phyloP scores from a whole-genome alignment of 352 stramenopile genomes.

The Phytophthora lateralis region DNA sequence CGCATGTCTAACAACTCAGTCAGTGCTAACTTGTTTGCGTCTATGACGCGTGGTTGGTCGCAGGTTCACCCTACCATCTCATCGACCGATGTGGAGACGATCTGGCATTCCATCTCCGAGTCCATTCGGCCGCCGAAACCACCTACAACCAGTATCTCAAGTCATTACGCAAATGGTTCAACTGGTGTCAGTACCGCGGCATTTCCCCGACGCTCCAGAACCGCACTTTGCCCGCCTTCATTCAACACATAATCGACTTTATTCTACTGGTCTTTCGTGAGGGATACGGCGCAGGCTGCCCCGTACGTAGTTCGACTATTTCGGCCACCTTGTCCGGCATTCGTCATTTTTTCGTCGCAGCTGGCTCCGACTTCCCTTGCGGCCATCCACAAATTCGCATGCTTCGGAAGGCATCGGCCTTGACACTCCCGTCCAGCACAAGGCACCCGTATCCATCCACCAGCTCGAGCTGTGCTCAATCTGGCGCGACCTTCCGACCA shows the following conservation, averaged over 20 bases:
- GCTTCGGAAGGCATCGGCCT: slow-evolving; percentile 11
- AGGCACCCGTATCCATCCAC: slow-evolving; percentile 3
- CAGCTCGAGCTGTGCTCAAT: slow-evolving; percentile 3
- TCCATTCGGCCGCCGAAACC: slow-evolving; percentile 4
- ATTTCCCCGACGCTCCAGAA: background rate
- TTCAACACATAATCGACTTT: slow-evolving; percentile 8
- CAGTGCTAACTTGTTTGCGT: no score
- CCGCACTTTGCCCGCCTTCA: background rate
- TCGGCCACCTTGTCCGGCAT: background rate
- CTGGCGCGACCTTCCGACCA: no score
- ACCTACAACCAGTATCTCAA: slow-evolving; percentile 12
- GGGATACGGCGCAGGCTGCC: slow-evolving; percentile 1
- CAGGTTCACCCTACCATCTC: no score
- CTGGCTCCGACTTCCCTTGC: background rate
- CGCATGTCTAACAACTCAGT: no score
- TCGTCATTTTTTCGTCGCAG: slow-evolving; percentile 5
- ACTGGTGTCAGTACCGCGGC: background rate
- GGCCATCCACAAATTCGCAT: slow-evolving; percentile 12
- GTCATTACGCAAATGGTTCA: slow-evolving; percentile 6
- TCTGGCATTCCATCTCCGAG: slow-evolving; percentile 17
- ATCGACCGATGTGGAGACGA: slow-evolving; percentile 1
- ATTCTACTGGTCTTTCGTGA: background rate
- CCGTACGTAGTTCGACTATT: background rate
- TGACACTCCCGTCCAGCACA: slow-evolving; percentile 1
- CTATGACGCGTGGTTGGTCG: no score